Conservation (phyloP, 108 stramenopile genomes). For the Schizochytrium sp. region DNA sequence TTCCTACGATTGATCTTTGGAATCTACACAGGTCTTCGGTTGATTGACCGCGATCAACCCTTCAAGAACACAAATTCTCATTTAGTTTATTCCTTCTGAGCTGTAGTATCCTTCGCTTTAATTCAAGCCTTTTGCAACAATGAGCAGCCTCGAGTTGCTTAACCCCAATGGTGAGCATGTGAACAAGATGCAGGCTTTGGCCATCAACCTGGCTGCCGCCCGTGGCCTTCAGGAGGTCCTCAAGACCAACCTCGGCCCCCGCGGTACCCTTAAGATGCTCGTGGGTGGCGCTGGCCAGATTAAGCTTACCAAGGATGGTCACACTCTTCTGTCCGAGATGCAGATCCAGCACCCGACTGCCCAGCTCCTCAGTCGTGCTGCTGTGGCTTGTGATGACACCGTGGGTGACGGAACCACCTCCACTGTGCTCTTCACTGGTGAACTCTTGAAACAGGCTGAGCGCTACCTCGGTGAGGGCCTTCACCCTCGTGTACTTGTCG, state of each 20-base stretch:
- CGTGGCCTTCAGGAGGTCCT: conserved; percentile 90
- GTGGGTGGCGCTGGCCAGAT: conserved; percentile 99
- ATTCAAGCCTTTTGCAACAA: neutral
- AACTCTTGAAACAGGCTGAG: conserved; percentile 94
- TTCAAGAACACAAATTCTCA: too few species aligned
- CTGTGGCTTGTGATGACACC: conserved; percentile 86
- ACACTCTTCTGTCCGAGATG: conserved; percentile 98
- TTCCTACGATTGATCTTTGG: too few species aligned
- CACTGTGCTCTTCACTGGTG: conserved; percentile 93
- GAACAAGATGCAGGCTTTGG: conserved; percentile 85
- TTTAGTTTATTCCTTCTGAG: too few species aligned
- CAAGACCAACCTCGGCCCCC: conserved; percentile 91
- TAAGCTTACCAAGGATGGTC: conserved; percentile 98
- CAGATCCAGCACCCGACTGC: conserved; percentile 99
- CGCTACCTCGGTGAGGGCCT: conserved; percentile 92
- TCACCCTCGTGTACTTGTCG: conserved; percentile 95
- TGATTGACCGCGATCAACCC: too few species aligned
- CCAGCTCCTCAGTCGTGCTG: conserved; percentile 95
- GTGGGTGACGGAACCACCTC: conserved; percentile 98
- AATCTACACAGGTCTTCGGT: too few species aligned
- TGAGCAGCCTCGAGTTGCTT: conserved; percentile 59
- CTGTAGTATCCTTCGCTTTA: too few species aligned
- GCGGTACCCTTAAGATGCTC: conserved; percentile 98
- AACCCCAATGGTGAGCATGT: conserved; percentile 96
- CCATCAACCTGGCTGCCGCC: conserved; percentile 95